A percentile compares a stretch with the other conserved stretches of the same genome.
phyloP scores from a whole-genome alignment of 768 basidiomycete genomes.

The Pseudohyphozyma bogoriensis region DNA sequence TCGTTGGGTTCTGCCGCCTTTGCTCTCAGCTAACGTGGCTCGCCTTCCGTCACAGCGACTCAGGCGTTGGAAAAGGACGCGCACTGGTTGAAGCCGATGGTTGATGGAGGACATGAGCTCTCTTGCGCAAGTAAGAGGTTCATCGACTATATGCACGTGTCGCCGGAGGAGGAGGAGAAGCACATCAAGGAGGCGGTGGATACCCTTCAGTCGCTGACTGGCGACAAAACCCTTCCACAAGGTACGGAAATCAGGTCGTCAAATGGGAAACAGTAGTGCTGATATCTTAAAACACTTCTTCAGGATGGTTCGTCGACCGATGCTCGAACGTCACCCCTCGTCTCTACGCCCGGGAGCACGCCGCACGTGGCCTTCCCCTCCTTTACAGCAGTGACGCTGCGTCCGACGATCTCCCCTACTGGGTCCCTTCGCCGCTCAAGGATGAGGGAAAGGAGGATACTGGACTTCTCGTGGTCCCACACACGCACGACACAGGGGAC shows the following conservation, averaged over 20 bases:
- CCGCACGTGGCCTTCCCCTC: constrained; percentile 23
- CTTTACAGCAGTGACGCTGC: constrained; percentile 30
- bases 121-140: constrained; percentile 29
- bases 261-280: neutral
- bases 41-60: constrained; percentile 12
- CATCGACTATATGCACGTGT: constrained; percentile 25
- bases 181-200: constrained; percentile 30
- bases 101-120: constrained; percentile 29
- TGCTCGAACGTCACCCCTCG: constrained; percentile 23
- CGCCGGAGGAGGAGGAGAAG: constrained; percentile 29
- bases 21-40: neutral
- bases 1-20: neutral
- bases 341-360: constrained; percentile 25
- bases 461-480: constrained; percentile 20
- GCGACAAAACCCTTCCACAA: constrained; percentile 29
- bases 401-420: constrained; percentile 27
- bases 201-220: constrained; percentile 30
- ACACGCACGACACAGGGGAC: constrained; percentile 12
- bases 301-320: constrained; percentile 30
- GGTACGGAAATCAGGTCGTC: constrained; percentile 7
- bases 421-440: constrained; percentile 9
- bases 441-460: constrained; percentile 8
- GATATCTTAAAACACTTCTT: neutral
- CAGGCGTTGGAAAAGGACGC: constrained; percentile 29
- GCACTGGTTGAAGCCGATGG: constrained; percentile 28